Evolutionary conservation across 257 asterid genomes (phyloP).

Genomic region (Solanum chilense): DNA sequence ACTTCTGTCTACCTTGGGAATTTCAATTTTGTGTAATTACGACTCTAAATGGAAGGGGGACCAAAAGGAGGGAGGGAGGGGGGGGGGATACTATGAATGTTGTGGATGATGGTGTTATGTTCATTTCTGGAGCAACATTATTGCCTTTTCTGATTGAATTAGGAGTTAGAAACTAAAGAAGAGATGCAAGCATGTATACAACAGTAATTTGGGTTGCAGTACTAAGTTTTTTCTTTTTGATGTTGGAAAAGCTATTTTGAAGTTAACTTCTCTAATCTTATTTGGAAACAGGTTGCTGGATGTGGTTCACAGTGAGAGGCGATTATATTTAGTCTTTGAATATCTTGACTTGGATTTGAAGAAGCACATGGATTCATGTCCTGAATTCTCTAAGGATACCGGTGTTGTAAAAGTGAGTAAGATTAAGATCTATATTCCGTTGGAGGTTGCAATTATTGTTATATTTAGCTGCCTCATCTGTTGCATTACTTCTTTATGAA

Average conservation of each 20-base stretch:
- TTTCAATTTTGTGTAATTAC: background rate
- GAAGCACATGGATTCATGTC: slow-evolving; percentile 95
- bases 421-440: slow-evolving; percentile 17
- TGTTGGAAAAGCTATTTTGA: background rate
- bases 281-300: slow-evolving; percentile 68
- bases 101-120: background rate
- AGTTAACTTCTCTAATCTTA: background rate
- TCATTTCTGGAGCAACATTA: background rate
- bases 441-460: background rate
- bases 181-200: background rate
- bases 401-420: slow-evolving; percentile 57
- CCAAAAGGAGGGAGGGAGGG: background rate
- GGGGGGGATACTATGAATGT: background rate
- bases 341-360: slow-evolving; percentile 94
- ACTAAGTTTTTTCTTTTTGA: background rate
- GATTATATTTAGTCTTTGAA: slow-evolving; percentile 88
- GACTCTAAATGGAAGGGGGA: background rate
- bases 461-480: background rate
- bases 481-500: background rate
- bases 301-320: slow-evolving; percentile 90
- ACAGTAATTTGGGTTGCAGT: background rate
- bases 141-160: background rate
- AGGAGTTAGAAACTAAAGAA: background rate
- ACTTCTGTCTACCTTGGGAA: background rate
- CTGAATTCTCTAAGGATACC: slow-evolving; percentile 79